Evolutionary conservation across 2,329 filamentous ascomycete genomes (phyloP), one percentile per base, ranked within the genome.

Genomic region (Cladobotryum protrusum): DNA sequence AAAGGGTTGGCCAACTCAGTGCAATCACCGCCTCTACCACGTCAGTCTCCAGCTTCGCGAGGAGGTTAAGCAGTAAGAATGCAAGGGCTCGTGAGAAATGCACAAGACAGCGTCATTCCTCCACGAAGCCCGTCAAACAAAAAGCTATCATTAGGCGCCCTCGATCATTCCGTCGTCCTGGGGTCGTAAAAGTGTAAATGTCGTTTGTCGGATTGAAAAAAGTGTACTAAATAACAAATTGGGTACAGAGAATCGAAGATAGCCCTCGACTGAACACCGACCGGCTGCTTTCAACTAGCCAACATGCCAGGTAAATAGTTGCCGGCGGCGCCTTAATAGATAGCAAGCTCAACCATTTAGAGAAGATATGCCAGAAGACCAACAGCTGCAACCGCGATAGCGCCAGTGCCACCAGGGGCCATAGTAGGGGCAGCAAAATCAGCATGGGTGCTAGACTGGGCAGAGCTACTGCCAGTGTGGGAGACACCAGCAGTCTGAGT

Each of bases 291-390:
- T 47, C 40, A 46, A 53, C 52, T 46, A 49, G 43, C 50, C 48
- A 55, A 49, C 45, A 55, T 29, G 12, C 17, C 36, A 36, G 44
- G 43, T 35, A 41, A 19, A 17, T 15, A 19, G 24, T 36, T 29
- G 34, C 45, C 48, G 39, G 50, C 41, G 45, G 52, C 44, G 39
- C 51, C 50, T 45, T 54, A 53, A 43, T 61, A 50, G 18, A 53
- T 53, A 37, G 59, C 45, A 48, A 56, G 57, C 51, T 58, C 58
- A 20, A 20, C 17, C 50, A 37, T 48, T 47, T 72, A 79, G 60
- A 80, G 62, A 56, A 79, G 62, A 57, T 75, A 76, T 56, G 77
- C 78, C 54, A 81, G 64, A 41, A 80, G 61, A 49, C 76, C 78
- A 41, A 76, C 78, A 37, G 74, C 70, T 33, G 70, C 74, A 6